Percentiles rank a stretch among this genome's conserved stretches.
These are phyloP conservation scores for Phytophthora megakarya DNA, from an alignment of 352 stramenopile species.

Conservation along the genomic window DNA sequence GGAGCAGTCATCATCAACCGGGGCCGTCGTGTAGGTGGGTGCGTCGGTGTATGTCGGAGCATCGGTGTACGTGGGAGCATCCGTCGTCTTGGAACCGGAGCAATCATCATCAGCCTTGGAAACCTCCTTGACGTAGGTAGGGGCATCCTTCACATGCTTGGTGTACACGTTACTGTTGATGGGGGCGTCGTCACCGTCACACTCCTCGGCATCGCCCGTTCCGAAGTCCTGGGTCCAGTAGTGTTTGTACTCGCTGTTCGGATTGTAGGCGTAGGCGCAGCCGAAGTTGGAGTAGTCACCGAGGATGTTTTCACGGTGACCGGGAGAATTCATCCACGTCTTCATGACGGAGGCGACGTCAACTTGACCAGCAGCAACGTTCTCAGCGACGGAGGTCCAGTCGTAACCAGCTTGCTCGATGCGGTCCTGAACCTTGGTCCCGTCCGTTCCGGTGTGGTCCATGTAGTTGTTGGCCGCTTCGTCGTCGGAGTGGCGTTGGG, in stretches of 20 bases:
- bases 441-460: conserved; percentile 47
- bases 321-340: conserved; percentile 38
- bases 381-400: conserved; percentile 47
- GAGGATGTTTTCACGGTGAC: conserved; percentile 39
- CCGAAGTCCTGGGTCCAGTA: conserved; percentile 69
- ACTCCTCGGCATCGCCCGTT: conserved; percentile 29
- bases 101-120: background rate
- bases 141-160: too few relatives aligned
- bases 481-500: conserved; percentile 43
- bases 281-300: conserved; percentile 46
- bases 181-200: conserved; percentile 22
- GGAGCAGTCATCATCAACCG: conserved; percentile 1
- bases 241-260: conserved; percentile 31
- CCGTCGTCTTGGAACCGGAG: conserved; percentile 6
- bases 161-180: too few relatives aligned
- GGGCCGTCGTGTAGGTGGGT: background rate
- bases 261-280: conserved; percentile 35
- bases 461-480: conserved; percentile 52
- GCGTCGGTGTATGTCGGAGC: too few relatives aligned
- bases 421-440: conserved; percentile 37
- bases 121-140: background rate
- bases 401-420: conserved; percentile 46
- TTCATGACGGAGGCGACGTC: conserved; percentile 43
- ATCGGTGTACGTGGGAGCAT: background rate
- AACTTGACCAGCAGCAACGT: conserved; percentile 40